These are phyloP conservation scores for Teunomyces kruisii DNA, from an alignment of 805 yeast species.

Conservation along the genomic window DNA sequence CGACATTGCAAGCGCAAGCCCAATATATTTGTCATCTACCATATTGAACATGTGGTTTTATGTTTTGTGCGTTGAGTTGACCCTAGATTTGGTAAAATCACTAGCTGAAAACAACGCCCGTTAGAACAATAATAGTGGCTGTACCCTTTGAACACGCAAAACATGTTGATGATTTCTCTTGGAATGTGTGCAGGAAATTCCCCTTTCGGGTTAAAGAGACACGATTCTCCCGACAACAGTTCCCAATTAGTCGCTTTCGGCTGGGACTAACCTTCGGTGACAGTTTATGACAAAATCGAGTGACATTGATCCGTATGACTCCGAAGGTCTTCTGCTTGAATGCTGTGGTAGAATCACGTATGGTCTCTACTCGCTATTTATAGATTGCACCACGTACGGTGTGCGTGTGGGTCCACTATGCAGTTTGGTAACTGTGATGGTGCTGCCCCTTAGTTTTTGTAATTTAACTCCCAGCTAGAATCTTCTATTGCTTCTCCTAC, in stretches of 20 bases:
- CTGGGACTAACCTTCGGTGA: background rate
- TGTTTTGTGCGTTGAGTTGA: background rate
- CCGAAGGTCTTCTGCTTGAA: no score
- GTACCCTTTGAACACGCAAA: slow-evolving; percentile 24
- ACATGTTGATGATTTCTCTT: slow-evolving; percentile 13
- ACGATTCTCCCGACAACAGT: background rate
- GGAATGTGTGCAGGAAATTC: background rate
- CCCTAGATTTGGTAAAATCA: background rate
- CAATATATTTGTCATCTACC: slow-evolving; percentile 85
- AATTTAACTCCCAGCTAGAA: no score
- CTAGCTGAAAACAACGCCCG: background rate
- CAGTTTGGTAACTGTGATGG: no score
- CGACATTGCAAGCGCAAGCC: slow-evolving; percentile 82
- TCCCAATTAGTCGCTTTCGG: background rate
- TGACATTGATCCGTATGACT: no score
- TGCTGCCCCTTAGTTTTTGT: no score
- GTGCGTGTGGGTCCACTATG: no score
- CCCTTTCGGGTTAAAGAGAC: slow-evolving; percentile 1
- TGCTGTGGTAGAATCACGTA: no score
- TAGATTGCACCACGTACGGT: no score
- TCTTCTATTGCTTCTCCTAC: no score
- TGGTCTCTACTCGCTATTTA: no score
- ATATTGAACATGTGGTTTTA: slow-evolving; percentile 11
- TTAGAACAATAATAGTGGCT: background rate
- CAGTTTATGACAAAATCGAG: no score